Conservation (phyloP, 345 rosid genomes). For the Citrus reticulata region DNA sequence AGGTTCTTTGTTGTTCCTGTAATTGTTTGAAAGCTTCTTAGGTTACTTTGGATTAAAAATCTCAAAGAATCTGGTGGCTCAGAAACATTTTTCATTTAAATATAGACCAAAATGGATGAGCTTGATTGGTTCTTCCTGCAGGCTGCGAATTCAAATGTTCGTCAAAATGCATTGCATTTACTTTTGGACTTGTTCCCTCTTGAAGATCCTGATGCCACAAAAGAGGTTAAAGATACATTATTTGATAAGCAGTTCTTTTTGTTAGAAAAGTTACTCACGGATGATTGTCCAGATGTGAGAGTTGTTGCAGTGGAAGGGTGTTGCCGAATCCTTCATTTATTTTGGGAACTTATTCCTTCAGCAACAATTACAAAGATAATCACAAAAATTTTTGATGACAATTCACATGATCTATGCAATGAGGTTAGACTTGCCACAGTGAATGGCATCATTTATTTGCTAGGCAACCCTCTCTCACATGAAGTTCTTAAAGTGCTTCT, state of each 20-base stretch:
- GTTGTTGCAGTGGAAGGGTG: conserved; percentile 95
- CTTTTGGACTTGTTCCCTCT: conserved; percentile 87
- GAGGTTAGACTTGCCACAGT: conserved; percentile 81
- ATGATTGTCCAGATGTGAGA: conserved; percentile 88
- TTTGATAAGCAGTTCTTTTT: conserved; percentile 85
- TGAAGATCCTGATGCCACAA: conserved; percentile 89
- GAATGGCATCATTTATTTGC: conserved; percentile 78
- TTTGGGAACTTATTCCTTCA: conserved; percentile 91
- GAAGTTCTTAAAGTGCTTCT: conserved; percentile 87
- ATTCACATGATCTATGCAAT: conserved; percentile 66
- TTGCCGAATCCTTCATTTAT: conserved; percentile 77
- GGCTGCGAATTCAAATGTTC: conserved; percentile 95
- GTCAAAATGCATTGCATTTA: conserved; percentile 82
- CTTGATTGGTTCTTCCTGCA: conserved; percentile 33
- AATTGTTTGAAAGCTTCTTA: not conserved
- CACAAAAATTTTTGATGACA: conserved; percentile 59
- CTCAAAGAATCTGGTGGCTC: not conserved
- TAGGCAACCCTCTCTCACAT: conserved; percentile 88
- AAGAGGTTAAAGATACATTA: conserved; percentile 78
- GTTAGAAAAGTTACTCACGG: conserved; percentile 70
- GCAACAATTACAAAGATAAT: conserved; percentile 74
- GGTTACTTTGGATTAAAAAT: not conserved
- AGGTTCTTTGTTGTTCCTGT: not conserved
- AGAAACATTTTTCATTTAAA: too few species aligned
- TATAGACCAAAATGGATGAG: not conserved